phyloP scores from a whole-genome alignment of 257 asterid genomes.

The Osmanthus fragrans region DNA sequence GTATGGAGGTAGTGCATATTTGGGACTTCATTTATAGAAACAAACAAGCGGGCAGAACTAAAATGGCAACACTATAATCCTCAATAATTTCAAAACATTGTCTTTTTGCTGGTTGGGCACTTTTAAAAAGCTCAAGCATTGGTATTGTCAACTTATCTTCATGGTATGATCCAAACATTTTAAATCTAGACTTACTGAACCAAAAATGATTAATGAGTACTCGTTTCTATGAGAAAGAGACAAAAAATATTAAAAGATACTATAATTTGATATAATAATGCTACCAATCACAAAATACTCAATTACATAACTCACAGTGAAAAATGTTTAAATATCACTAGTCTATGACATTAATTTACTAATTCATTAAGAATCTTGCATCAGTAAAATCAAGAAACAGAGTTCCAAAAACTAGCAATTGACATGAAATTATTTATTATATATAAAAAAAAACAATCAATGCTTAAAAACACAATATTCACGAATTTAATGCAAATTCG shows the following conservation, averaged over 20 bases:
- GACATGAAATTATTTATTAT: not conserved
- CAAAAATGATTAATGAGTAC: not conserved
- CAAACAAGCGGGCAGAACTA: not conserved
- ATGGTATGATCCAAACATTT: not conserved
- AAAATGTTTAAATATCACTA: not conserved
- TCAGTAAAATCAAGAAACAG: not conserved
- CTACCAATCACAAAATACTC: not conserved
- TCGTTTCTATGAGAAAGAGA: not conserved
- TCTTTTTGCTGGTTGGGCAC: not conserved
- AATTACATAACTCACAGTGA: not conserved
- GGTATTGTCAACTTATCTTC: not conserved
- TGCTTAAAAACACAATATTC: not conserved
- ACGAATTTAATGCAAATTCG: not conserved
- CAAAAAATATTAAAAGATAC: not conserved
- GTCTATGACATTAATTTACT: no score
- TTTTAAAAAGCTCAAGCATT: not conserved
- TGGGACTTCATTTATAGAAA: not conserved
- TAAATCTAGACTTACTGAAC: not conserved
- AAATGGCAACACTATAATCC: not conserved
- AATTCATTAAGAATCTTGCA: conserved; percentile 2
- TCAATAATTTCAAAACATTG: not conserved
- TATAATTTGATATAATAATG: not conserved
- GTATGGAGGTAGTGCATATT: not conserved
- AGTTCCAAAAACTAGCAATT: not conserved
- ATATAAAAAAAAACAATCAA: not conserved